Conservation (phyloP, 768 basidiomycete genomes). For the Galerina sulciceps region DNA sequence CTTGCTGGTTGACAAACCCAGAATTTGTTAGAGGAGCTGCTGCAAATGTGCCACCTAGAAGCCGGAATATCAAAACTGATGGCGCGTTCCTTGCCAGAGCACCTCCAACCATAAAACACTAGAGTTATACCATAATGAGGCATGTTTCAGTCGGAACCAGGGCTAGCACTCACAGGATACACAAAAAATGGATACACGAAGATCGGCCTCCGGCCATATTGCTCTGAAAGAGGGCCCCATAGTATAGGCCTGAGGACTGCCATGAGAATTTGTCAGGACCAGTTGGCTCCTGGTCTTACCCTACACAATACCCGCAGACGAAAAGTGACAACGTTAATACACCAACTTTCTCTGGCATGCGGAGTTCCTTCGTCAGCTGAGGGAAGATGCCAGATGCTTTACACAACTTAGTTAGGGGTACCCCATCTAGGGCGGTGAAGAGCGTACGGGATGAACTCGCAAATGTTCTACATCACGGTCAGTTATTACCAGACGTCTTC, state of each 20-base stretch:
- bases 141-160: not conserved
- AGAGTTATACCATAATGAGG: not conserved
- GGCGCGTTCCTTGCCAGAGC: constrained; percentile 65
- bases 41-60: constrained; percentile 73
- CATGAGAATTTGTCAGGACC: not conserved
- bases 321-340: constrained; percentile 65
- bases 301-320: constrained; percentile 70
- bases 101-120: constrained; percentile 67
- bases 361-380: constrained; percentile 48
- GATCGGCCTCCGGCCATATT: constrained; percentile 63
- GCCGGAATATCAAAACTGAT: constrained; percentile 69
- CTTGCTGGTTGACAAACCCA: constrained; percentile 44
- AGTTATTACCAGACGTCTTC: not conserved
- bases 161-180: constrained; percentile 45
- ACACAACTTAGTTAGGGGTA: not conserved
- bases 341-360: constrained; percentile 53
- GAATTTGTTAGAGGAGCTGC: constrained; percentile 71
- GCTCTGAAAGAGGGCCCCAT: constrained; percentile 61
- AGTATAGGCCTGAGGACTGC: constrained; percentile 42
- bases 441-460: constrained; percentile 59
- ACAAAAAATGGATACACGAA: constrained; percentile 60
- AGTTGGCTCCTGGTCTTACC: constrained; percentile 30
- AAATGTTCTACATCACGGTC: constrained; percentile 50
- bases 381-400: constrained; percentile 51
- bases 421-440: not conserved